phyloP scores from a whole-genome alignment of 2,329 filamentous ascomycete species.

The Cryphonectria japonica region DNA sequence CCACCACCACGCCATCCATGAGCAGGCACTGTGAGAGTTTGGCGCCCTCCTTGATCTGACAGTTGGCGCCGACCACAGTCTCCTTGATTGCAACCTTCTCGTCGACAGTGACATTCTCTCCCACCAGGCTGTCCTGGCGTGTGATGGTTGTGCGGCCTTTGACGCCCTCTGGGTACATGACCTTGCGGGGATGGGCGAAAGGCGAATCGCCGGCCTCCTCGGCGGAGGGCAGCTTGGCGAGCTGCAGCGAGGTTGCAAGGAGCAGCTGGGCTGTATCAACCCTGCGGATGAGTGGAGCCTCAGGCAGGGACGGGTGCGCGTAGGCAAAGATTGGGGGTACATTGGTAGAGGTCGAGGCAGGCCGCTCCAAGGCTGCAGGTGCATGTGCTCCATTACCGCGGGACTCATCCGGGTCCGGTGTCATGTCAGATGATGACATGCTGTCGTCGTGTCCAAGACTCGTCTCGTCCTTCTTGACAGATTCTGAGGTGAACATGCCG shows the following conservation, averaged over 20 bases:
- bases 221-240: slow-evolving; percentile 79
- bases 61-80: slow-evolving; percentile 83
- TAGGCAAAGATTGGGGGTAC: slow-evolving; percentile 82
- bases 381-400: slow-evolving; percentile 12
- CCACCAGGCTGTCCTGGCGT: slow-evolving; percentile 79
- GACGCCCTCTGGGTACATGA: slow-evolving; percentile 82
- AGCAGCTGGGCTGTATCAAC: slow-evolving; percentile 87
- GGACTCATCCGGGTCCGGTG: slow-evolving; percentile 28
- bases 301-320: slow-evolving; percentile 64
- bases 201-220: slow-evolving; percentile 70
- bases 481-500: slow-evolving; percentile 59
- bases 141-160: slow-evolving; percentile 82
- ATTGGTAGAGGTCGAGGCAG: slow-evolving; percentile 25
- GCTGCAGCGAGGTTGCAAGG: slow-evolving; percentile 77
- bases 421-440: slow-evolving; percentile 31
- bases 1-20: slow-evolving; percentile 90
- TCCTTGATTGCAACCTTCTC: slow-evolving; percentile 93
- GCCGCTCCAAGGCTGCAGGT: slow-evolving; percentile 9
- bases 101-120: slow-evolving; percentile 85
- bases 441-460: slow-evolving; percentile 36
- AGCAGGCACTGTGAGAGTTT: slow-evolving; percentile 85
- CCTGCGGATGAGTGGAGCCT: slow-evolving; percentile 74
- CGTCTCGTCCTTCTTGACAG: slow-evolving; percentile 39
- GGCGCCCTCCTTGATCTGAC: slow-evolving; percentile 83
- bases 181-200: slow-evolving; percentile 77